A percentile compares a stretch with the other conserved stretches of the same genome.
Conservation (phyloP, 768 basidiomycete genomes). For the Hypholoma sublateritium region DNA sequence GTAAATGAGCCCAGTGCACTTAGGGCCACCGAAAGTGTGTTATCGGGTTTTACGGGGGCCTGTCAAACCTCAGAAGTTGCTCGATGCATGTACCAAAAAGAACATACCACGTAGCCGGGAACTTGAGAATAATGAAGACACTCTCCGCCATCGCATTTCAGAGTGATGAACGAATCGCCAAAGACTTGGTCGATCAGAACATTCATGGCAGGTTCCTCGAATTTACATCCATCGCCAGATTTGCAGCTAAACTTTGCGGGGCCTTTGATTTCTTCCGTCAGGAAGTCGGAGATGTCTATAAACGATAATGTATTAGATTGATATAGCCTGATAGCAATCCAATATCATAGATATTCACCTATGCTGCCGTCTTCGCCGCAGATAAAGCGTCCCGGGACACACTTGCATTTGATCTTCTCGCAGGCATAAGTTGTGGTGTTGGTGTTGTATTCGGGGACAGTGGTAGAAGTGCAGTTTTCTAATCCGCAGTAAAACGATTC, state of each 20-base stretch:
- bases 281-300: conserved; percentile 91
- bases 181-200: conserved; percentile 91
- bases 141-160: conserved; percentile 87
- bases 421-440: conserved; percentile 81
- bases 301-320: neutral
- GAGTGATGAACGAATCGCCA: conserved; percentile 86
- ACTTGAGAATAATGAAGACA: conserved; percentile 93
- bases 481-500: conserved; percentile 97
- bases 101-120: conserved; percentile 42
- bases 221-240: conserved; percentile 72
- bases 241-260: conserved; percentile 86
- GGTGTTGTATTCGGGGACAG: conserved; percentile 50
- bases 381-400: conserved; percentile 91
- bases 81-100: neutral
- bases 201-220: conserved; percentile 98
- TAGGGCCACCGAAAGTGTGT: conserved; percentile 77
- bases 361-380: conserved; percentile 95
- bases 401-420: conserved; percentile 83
- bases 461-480: conserved; percentile 59
- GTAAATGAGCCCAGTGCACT: conserved; percentile 79
- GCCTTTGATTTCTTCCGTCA: conserved; percentile 86
- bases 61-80: conserved; percentile 23
- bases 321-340: neutral
- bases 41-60: conserved; percentile 82
- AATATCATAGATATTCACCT: conserved; percentile 51